phyloP scores from a whole-genome alignment of 768 basidiomycete genomes.

The Brasilioporus rufonigricans region DNA sequence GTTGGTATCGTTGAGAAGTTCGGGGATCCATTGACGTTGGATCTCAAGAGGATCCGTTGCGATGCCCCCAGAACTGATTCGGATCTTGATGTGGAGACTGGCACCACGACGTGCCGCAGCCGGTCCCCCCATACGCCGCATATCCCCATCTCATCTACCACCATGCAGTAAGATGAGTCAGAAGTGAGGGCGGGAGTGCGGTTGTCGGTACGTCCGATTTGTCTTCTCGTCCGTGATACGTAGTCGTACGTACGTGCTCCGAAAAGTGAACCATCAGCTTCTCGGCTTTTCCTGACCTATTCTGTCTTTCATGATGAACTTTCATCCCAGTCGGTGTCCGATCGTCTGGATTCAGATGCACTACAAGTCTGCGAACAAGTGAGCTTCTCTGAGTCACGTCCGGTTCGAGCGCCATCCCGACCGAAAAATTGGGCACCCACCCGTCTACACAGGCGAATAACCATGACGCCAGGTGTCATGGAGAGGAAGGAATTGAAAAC shows the following conservation, averaged over 20 bases:
- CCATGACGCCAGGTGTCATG: background rate
- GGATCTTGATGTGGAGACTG: background rate
- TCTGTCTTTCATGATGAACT: too few relatives aligned
- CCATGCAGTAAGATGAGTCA: background rate
- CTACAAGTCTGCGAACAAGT: background rate
- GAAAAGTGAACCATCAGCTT: background rate
- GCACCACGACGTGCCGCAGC: background rate
- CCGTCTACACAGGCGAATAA: too few relatives aligned
- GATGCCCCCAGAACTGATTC: background rate
- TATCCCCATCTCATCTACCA: background rate
- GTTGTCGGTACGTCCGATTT: background rate
- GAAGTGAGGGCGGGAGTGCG: background rate
- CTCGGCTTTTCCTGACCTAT: background rate
- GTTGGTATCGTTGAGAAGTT: background rate
- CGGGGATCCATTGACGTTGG: background rate
- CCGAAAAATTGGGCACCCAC: too few relatives aligned
- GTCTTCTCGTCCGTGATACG: background rate
- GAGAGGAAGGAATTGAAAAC: too few relatives aligned
- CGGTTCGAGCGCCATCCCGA: too few relatives aligned
- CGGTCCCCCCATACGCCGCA: background rate
- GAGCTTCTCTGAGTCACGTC: too few relatives aligned
- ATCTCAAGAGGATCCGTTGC: background rate
- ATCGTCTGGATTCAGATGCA: background rate
- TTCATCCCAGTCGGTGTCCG: background rate
- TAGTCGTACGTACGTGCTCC: background rate